Evolutionary conservation across 106 monocot genomes (phyloP).

Genomic region (Dendrobium officinale): DNA sequence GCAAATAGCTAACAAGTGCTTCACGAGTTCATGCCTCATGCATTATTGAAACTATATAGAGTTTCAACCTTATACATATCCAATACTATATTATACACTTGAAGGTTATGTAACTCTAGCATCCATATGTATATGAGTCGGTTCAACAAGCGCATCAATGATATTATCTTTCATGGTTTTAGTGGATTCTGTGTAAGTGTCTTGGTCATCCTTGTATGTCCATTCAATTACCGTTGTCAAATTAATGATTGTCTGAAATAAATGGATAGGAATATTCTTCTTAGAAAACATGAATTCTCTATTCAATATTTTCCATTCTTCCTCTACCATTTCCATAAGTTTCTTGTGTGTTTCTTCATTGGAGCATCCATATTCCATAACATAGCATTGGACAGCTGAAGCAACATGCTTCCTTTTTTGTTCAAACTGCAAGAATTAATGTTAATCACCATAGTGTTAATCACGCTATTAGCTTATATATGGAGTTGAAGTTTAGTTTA

Average conservation of each 20-base stretch:
- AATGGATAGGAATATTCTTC: not conserved
- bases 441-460: not conserved
- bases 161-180: not conserved
- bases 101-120: not conserved
- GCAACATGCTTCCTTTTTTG: constrained; percentile 10
- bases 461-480: too few species aligned
- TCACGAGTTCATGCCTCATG: not conserved
- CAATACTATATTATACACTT: too few species aligned
- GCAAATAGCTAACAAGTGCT: not conserved
- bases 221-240: not conserved
- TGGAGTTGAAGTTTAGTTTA: too few species aligned
- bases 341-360: not conserved
- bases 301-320: not conserved
- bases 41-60: too few species aligned
- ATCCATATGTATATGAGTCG: not conserved
- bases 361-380: too few species aligned
- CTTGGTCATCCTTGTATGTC: not conserved
- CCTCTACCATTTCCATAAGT: not conserved
- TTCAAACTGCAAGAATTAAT: not conserved
- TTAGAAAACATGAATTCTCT: not conserved
- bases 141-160: not conserved
- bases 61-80: too few species aligned
- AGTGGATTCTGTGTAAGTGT: not conserved
- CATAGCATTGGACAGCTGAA: not conserved
- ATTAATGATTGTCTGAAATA: not conserved